These are phyloP conservation scores for Cryomyces minteri DNA, from an alignment of 495 filamentous ascomycete species.

Conservation along the genomic window DNA sequence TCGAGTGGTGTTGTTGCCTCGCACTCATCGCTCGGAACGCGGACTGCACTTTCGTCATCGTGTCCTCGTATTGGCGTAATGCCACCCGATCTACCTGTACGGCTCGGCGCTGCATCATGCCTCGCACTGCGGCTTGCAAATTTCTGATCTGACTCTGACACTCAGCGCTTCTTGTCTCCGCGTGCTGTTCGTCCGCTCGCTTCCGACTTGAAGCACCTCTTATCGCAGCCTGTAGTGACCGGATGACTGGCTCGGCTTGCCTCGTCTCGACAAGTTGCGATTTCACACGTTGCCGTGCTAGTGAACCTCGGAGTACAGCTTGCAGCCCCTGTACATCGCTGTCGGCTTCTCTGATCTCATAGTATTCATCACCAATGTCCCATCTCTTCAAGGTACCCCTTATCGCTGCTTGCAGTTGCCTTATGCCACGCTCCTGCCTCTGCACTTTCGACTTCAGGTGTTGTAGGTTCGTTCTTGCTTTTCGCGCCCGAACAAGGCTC, in stretches of 20 bases:
- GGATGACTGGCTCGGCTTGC: conserved; percentile 30
- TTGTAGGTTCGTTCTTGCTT: conserved; percentile 49
- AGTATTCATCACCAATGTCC: conserved; percentile 18
- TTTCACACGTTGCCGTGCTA: conserved; percentile 16
- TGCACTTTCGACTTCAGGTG: conserved; percentile 42
- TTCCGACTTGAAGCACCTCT: conserved; percentile 39
- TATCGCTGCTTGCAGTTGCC: conserved; percentile 32
- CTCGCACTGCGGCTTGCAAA: conserved; percentile 47
- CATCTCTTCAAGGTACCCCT: conserved; percentile 19
- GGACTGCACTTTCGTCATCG: conserved; percentile 5
- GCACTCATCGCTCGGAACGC: conserved; percentile 6
- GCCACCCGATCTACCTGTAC: conserved; percentile 2
- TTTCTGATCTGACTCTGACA: conserved; percentile 26
- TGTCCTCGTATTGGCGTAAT: conserved; percentile 4
- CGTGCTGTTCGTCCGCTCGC: conserved; percentile 25
- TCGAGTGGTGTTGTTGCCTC: conserved; percentile 4
- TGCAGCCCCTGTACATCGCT: conserved; percentile 41
- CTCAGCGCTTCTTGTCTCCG: conserved; percentile 28
- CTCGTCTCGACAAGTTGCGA: conserved; percentile 16
- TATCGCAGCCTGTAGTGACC: conserved; percentile 47
- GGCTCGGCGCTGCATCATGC: conserved; percentile 10
- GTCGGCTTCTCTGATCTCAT: conserved; percentile 22
- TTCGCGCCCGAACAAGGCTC: conserved; percentile 60
- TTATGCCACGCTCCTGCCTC: conserved; percentile 35
- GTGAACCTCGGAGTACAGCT: conserved; percentile 21